Percentiles rank a stretch among this genome's conserved stretches.
Conservation (phyloP, 1,284 basidiomycete species). For the Naganishia albida region DNA sequence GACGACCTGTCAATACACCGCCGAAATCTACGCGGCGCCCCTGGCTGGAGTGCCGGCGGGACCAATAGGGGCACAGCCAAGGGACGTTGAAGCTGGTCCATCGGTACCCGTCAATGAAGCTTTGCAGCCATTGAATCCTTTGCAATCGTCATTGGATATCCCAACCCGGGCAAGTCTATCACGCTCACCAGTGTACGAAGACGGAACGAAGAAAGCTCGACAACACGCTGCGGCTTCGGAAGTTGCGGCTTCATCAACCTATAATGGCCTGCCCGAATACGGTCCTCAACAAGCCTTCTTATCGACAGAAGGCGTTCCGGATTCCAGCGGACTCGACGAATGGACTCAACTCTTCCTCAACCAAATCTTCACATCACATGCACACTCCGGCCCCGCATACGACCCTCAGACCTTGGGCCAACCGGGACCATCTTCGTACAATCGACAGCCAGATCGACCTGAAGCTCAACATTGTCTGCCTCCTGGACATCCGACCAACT, state of each 20-base stretch:
- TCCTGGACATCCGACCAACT: neutral
- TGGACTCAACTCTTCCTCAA: slow-evolving; percentile 21
- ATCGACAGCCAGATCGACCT: neutral
- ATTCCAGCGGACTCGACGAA: slow-evolving; percentile 11
- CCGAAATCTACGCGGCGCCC: neutral
- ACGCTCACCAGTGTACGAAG: neutral
- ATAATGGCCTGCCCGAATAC: neutral
- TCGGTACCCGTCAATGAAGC: neutral
- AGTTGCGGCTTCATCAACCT: neutral
- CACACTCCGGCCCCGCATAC: too few species aligned
- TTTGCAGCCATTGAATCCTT: slow-evolving; percentile 2
- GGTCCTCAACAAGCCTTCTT: slow-evolving; percentile 1
- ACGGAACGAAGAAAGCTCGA: neutral
- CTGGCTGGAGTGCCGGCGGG: neutral
- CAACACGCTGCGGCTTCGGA: neutral
- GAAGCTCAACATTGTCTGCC: neutral
- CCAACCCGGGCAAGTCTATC: neutral
- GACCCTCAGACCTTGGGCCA: neutral
- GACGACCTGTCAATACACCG: slow-evolving; percentile 13
- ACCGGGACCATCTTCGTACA: slow-evolving; percentile 6
- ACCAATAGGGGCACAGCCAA: neutral
- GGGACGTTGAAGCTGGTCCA: neutral
- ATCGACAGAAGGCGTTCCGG: slow-evolving; percentile 8
- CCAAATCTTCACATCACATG: slow-evolving; percentile 1
- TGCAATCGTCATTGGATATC: neutral